phyloP scores from a whole-genome alignment of 305 asterid genomes.

The Fraxinus ornus region DNA sequence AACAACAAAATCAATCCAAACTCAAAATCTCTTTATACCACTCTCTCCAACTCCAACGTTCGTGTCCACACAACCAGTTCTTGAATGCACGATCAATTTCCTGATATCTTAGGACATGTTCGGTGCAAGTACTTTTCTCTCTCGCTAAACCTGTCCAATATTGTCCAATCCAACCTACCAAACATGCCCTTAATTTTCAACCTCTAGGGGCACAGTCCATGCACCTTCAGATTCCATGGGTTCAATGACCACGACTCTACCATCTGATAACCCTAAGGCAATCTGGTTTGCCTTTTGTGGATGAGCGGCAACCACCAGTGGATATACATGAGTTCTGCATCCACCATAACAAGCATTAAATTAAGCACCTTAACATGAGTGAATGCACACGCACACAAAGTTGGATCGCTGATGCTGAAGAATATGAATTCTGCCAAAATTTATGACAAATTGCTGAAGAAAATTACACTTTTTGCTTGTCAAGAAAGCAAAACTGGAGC shows the following conservation, averaged over 20 bases:
- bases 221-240: constrained; percentile 40
- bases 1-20: neutral
- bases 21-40: neutral
- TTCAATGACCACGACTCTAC: constrained; percentile 58
- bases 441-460: neutral
- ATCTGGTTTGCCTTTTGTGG: constrained; percentile 59
- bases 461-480: neutral
- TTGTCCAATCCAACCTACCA: neutral
- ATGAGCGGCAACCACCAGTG: constrained; percentile 63
- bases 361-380: neutral
- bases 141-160: neutral
- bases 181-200: constrained; percentile 10
- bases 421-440: neutral
- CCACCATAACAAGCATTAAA: constrained; percentile 7
- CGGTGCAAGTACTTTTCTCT: neutral
- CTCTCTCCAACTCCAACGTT: neutral
- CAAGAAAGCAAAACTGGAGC: neutral
- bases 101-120: neutral
- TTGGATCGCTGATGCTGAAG: neutral
- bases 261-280: constrained; percentile 62
- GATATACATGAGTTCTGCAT: constrained; percentile 42
- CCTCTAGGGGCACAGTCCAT: constrained; percentile 35
- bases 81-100: neutral
- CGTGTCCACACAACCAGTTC: neutral
- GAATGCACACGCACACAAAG: neutral